Evolutionary conservation across 371 early-diverging fungal species (phyloP).

Genomic region (Mucor circinelloides): DNA sequence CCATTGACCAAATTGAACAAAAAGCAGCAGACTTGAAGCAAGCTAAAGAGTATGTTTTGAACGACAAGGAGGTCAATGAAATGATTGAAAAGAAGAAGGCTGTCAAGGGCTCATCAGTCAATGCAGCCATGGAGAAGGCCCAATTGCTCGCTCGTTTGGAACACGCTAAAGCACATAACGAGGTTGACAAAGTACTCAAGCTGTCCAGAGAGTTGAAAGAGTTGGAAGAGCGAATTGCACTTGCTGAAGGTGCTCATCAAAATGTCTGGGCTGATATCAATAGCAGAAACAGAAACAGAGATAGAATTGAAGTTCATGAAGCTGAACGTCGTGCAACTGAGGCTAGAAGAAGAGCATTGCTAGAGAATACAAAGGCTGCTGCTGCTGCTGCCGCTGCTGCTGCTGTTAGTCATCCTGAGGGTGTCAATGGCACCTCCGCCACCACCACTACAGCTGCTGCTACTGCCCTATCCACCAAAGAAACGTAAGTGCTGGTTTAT

Average conservation of each 20-base stretch:
- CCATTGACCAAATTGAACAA: slow-evolving; percentile 54
- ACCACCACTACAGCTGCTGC: slow-evolving; percentile 4
- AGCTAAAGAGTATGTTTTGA: slow-evolving; percentile 68
- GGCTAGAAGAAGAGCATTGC: slow-evolving; percentile 30
- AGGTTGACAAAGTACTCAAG: slow-evolving; percentile 30
- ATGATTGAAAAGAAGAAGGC: slow-evolving; percentile 64
- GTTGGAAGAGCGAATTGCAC: slow-evolving; percentile 33
- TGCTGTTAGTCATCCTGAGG: not conserved
- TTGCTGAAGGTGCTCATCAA: slow-evolving; percentile 28
- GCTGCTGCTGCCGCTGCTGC: slow-evolving; percentile 12
- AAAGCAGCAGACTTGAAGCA: slow-evolving; percentile 59
- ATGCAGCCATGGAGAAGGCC: slow-evolving; percentile 60
- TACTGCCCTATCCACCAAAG: not conserved
- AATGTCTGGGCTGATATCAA: slow-evolving; percentile 61
- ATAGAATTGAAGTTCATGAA: slow-evolving; percentile 40
- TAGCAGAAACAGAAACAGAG: slow-evolving; percentile 44
- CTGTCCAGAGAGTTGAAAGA: slow-evolving; percentile 34
- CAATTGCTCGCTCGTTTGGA: slow-evolving; percentile 41
- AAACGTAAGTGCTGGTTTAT: slow-evolving; percentile 6
- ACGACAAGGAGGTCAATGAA: slow-evolving; percentile 62
- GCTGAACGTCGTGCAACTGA: slow-evolving; percentile 35
- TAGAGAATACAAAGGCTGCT: slow-evolving; percentile 25
- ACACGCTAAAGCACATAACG: slow-evolving; percentile 38
- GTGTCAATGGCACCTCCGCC: too few species aligned
- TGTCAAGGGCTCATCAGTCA: slow-evolving; percentile 48